Conservation (phyloP, 78 protist species). For the Polysphondylium violaceum region DNA sequence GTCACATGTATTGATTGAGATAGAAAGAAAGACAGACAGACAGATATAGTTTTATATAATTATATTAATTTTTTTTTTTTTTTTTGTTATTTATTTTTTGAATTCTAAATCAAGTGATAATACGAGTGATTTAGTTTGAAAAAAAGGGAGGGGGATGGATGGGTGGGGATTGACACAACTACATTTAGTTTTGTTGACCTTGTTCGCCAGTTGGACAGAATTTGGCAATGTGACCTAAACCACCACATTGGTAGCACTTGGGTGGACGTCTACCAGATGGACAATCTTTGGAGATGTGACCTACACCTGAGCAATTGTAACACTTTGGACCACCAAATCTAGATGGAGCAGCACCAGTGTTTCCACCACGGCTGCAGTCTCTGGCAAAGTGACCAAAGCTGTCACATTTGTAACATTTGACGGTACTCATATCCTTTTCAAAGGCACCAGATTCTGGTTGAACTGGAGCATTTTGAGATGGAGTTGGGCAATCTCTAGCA, state of each 20-base stretch:
- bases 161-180: neutral
- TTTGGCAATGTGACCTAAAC: constrained; percentile 58
- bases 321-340: constrained; percentile 33
- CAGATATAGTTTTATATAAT: too few species aligned
- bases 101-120: too few species aligned
- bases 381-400: constrained; percentile 64
- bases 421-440: neutral
- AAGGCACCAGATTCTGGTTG: neutral
- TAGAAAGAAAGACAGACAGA: neutral
- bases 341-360: neutral
- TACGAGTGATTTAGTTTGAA: neutral
- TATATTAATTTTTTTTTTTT: too few species aligned
- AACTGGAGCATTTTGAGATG: neutral
- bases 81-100: too few species aligned
- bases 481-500: constrained; percentile 44
- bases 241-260: constrained; percentile 49
- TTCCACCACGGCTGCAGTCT: constrained; percentile 20
- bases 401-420: constrained; percentile 62
- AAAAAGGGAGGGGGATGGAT: neutral
- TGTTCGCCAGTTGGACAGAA: constrained; percentile 34
- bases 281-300: constrained; percentile 40
- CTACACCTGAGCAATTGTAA: constrained; percentile 68
- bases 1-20: too few species aligned
- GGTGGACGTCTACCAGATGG: constrained; percentile 7
- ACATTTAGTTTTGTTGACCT: neutral